Conservation (phyloP, 2,329 filamentous ascomycete genomes). For the Ophiostoma tasmaniense region DNA sequence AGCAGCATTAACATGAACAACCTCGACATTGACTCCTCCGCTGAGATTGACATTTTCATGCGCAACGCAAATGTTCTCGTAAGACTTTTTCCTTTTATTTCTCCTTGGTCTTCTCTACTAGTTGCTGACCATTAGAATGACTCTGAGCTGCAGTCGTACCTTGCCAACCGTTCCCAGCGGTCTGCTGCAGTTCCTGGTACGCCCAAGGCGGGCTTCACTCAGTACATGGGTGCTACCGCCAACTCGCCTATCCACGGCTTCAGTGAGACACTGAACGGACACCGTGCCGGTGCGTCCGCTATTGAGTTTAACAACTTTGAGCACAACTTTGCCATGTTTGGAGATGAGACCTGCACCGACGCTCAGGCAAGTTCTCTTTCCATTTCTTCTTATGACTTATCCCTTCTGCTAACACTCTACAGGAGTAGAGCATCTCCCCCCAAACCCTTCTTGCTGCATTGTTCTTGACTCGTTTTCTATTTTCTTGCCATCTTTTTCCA, state of each 20-base stretch:
- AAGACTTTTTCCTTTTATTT: not conserved
- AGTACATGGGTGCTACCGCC: not conserved
- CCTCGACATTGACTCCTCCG: not conserved
- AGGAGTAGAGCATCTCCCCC: not conserved
- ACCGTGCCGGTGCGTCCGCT: not conserved
- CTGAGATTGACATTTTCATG: not conserved
- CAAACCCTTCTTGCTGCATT: not conserved
- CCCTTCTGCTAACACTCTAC: not conserved
- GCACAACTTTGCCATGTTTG: not conserved
- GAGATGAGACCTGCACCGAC: not conserved
- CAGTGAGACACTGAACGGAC: not conserved
- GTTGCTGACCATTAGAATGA: not conserved
- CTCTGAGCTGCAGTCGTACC: not conserved
- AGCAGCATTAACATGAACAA: not conserved
- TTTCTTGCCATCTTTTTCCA: not conserved
- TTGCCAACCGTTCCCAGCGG: not conserved
- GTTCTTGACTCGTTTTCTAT: not conserved
- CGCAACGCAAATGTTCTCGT: not conserved
- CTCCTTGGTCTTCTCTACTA: not conserved
- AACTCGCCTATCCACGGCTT: not conserved
- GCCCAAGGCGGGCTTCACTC: not conserved
- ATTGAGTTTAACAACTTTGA: not conserved
- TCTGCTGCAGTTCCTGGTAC: not conserved
- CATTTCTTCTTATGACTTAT: not conserved
- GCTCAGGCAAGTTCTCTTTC: not conserved